Conservation (phyloP, 345 rosid species). For the Corchorus olitorius region DNA sequence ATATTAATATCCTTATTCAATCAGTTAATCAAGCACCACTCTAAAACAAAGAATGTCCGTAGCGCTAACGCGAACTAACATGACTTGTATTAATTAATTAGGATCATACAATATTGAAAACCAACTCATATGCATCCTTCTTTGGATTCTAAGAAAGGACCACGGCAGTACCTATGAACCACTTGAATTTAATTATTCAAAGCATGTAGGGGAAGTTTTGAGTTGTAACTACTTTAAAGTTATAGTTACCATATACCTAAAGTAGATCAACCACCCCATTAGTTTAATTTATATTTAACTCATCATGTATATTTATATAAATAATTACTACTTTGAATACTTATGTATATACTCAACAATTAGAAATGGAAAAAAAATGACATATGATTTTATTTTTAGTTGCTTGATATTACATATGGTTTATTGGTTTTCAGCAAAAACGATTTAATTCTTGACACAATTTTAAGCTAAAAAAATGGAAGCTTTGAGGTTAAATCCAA, state of each 20-base stretch:
- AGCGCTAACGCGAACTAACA: no score
- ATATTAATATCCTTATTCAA: no score
- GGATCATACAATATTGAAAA: no score
- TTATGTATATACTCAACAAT: not conserved
- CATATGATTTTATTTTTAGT: not conserved
- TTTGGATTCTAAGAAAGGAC: not conserved
- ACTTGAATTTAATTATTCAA: not conserved
- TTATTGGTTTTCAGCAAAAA: not conserved
- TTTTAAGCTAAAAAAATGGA: not conserved
- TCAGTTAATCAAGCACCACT: no score
- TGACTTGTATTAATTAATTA: no score
- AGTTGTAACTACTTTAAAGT: not conserved
- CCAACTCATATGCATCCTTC: no score
- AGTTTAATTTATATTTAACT: not conserved
- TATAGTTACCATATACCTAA: not conserved
- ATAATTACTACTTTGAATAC: no score
- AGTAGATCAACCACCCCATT: no score
- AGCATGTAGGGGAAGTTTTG: not conserved
- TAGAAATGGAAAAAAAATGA: not conserved
- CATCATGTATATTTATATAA: no score
- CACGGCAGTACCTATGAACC: not conserved
- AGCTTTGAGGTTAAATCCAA: not conserved
- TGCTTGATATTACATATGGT: no score
- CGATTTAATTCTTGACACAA: not conserved
- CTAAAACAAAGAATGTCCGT: no score